Conservation (phyloP, 2,329 filamentous ascomycete genomes). For the Neobulgaria alba region DNA sequence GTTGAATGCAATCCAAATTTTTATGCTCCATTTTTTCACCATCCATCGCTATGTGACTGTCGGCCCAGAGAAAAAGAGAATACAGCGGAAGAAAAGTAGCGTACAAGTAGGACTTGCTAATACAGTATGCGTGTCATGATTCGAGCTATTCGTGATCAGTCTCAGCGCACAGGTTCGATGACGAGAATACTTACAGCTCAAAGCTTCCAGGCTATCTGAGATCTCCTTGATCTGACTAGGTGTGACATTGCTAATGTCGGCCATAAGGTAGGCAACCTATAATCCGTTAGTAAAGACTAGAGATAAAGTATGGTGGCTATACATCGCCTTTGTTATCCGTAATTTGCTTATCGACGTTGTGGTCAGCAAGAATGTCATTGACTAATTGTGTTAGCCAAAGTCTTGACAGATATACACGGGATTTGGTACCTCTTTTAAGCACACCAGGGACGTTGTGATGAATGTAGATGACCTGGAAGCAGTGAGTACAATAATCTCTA, state of each 20-base stretch:
- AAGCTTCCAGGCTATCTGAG: slow-evolving; percentile 69
- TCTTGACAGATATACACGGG: background rate
- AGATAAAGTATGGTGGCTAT: no score
- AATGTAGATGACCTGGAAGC: slow-evolving; percentile 71
- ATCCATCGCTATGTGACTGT: no score
- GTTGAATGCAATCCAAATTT: background rate
- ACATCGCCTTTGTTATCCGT: slow-evolving; percentile 89
- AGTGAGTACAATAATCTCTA: background rate
- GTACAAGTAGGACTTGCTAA: no score
- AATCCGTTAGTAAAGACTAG: slow-evolving; percentile 14
- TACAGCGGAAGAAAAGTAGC: no score
- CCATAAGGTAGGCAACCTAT: slow-evolving; percentile 89
- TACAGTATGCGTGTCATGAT: slow-evolving; percentile 32
- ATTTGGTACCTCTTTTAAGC: slow-evolving; percentile 59
- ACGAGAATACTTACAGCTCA: slow-evolving; percentile 59
- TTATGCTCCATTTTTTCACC: background rate
- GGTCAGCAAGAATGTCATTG: slow-evolving; percentile 86
- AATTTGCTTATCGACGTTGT: slow-evolving; percentile 99
- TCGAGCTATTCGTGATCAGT: slow-evolving; percentile 24
- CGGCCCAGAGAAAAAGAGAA: no score
- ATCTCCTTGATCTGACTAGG: slow-evolving; percentile 76
- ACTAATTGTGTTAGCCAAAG: slow-evolving; percentile 41
- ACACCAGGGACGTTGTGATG: slow-evolving; percentile 96
- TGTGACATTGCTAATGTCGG: slow-evolving; percentile 85
- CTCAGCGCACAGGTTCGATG: background rate